Evolutionary conservation across 2,329 filamentous ascomycete species (phyloP).

Genomic region (Metarhizium guizhouense): DNA sequence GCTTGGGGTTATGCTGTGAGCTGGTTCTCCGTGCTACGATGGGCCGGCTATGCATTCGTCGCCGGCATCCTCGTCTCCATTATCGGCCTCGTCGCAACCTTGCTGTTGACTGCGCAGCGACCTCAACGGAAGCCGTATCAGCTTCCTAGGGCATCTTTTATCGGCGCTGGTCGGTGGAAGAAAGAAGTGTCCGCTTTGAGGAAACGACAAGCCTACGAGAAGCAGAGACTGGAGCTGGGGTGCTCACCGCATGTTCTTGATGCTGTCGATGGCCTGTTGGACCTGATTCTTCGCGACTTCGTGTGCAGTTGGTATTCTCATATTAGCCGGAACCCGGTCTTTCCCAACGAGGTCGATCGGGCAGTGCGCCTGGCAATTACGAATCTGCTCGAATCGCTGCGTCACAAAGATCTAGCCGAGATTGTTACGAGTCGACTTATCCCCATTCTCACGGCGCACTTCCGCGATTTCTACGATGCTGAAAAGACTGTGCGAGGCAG

Average conservation of each 20-base stretch:
- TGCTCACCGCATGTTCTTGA: slow-evolving; percentile 70
- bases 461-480: slow-evolving; percentile 84
- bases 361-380: slow-evolving; percentile 64
- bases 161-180: slow-evolving; percentile 56
- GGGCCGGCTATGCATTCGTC: slow-evolving; percentile 76
- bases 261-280: slow-evolving; percentile 70
- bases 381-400: slow-evolving; percentile 62
- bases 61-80: slow-evolving; percentile 53
- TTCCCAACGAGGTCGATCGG: slow-evolving; percentile 79
- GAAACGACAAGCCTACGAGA: slow-evolving; percentile 56
- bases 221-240: slow-evolving; percentile 58
- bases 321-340: slow-evolving; percentile 73
- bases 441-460: slow-evolving; percentile 79
- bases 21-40: slow-evolving; percentile 76
- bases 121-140: slow-evolving; percentile 30
- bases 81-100: slow-evolving; percentile 44
- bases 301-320: slow-evolving; percentile 79
- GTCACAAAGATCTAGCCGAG: slow-evolving; percentile 74
- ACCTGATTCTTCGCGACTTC: slow-evolving; percentile 72
- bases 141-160: slow-evolving; percentile 47
- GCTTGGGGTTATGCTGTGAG: slow-evolving; percentile 81
- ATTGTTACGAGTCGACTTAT: slow-evolving; percentile 73
- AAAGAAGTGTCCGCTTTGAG: slow-evolving; percentile 60
- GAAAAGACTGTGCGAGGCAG: slow-evolving; percentile 80
- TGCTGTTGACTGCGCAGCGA: slow-evolving; percentile 46